Conservation (phyloP, 805 yeast genomes). For the Priceomyces castillae region DNA sequence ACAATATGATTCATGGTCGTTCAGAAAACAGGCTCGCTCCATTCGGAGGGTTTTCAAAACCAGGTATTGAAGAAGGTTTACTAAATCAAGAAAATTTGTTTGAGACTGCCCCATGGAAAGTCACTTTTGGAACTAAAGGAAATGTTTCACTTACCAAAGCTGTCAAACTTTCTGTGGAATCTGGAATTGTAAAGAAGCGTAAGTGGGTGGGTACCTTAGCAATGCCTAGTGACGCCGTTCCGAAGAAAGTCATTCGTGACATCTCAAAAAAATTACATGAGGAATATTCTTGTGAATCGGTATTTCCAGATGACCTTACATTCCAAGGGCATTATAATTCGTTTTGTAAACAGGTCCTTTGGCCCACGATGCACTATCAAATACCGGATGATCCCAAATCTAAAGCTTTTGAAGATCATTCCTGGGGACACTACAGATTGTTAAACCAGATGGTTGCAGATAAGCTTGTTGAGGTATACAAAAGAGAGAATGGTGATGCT, state of each 20-base stretch:
- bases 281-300: slow-evolving; percentile 59
- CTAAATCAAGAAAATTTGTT: slow-evolving; percentile 44
- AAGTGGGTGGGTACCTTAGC: slow-evolving; percentile 92
- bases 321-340: slow-evolving; percentile 89
- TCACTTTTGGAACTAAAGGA: slow-evolving; percentile 68
- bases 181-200: slow-evolving; percentile 32
- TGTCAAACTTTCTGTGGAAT: slow-evolving; percentile 52
- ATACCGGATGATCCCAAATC: slow-evolving; percentile 93
- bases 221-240: slow-evolving; percentile 83
- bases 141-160: slow-evolving; percentile 91
- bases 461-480: slow-evolving; percentile 59
- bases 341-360: slow-evolving; percentile 88
- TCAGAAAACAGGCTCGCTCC: slow-evolving; percentile 46
- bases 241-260: slow-evolving; percentile 49
- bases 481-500: slow-evolving; percentile 46
- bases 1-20: slow-evolving; percentile 27
- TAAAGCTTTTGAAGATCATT: slow-evolving; percentile 92
- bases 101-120: slow-evolving; percentile 67
- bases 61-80: slow-evolving; percentile 50
- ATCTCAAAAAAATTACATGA: slow-evolving; percentile 48
- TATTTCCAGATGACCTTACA: slow-evolving; percentile 71
- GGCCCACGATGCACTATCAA: slow-evolving; percentile 95
- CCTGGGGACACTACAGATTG: slow-evolving; percentile 80
- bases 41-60: slow-evolving; percentile 73
- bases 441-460: slow-evolving; percentile 82